A percentile compares a stretch with the other conserved stretches of the same genome.
These are phyloP conservation scores for Penicillium sp. DNA, from an alignment of 2,329 filamentous ascomycete species.

Conservation along the genomic window DNA sequence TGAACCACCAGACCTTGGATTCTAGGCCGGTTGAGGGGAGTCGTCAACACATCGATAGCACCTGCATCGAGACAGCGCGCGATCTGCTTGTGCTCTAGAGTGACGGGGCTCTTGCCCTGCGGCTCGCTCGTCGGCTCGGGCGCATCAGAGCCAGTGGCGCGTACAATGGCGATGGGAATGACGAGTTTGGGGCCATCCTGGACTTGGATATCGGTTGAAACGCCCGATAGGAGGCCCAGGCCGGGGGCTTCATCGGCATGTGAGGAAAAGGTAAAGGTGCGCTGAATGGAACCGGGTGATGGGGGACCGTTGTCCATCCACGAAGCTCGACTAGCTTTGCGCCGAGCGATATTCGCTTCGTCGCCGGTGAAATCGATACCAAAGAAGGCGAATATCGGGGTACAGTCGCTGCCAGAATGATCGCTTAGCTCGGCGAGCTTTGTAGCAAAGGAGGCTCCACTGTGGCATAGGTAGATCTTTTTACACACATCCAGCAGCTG, in stretches of 20 bases:
- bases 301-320: conserved; percentile 30
- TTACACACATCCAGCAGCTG: conserved; percentile 49
- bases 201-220: conserved; percentile 48
- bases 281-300: conserved; percentile 31
- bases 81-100: conserved; percentile 49
- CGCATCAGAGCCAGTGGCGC: conserved; percentile 23
- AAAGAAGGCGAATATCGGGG: conserved; percentile 53
- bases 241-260: conserved; percentile 47
- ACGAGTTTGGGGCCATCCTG: conserved; percentile 47
- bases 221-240: conserved; percentile 44
- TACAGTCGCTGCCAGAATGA: conserved; percentile 42
- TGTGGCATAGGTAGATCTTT: conserved; percentile 53
- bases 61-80: conserved; percentile 77
- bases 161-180: conserved; percentile 47
- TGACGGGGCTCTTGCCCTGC: conserved; percentile 32
- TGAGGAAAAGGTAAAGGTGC: conserved; percentile 41
- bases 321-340: conserved; percentile 28
- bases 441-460: conserved; percentile 49
- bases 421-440: conserved; percentile 51
- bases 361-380: conserved; percentile 45
- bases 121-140: conserved; percentile 17
- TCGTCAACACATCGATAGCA: conserved; percentile 77
- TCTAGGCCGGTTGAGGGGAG: conserved; percentile 68
- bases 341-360: conserved; percentile 34
- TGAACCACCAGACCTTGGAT: conserved; percentile 73